Conservation (phyloP, 805 yeast species). For the Starmerella roubikii region DNA sequence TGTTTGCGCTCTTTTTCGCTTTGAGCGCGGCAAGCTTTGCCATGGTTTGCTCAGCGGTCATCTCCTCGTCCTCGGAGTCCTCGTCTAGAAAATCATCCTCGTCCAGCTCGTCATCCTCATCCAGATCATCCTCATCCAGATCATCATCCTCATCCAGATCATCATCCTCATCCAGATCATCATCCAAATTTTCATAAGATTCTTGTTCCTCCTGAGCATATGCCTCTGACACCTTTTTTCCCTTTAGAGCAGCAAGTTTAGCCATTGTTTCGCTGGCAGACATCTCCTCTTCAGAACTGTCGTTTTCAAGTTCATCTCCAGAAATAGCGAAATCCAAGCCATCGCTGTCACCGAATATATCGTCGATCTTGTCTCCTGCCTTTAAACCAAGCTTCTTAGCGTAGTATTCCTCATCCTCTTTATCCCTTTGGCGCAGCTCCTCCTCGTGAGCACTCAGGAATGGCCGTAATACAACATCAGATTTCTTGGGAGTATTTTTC, state of each 20-base stretch:
- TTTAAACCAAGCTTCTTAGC: slow-evolving; percentile 69
- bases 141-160: background rate
- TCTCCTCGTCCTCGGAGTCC: slow-evolving; percentile 1
- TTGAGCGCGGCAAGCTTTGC: slow-evolving; percentile 15
- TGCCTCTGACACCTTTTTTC: slow-evolving; percentile 3
- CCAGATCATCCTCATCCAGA: background rate
- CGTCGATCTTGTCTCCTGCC: slow-evolving; percentile 64
- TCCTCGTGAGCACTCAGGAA: slow-evolving; percentile 33
- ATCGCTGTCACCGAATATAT: slow-evolving; percentile 63
- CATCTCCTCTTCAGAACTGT: background rate
- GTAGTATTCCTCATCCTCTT: slow-evolving; percentile 67
- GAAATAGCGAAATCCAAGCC: slow-evolving; percentile 27
- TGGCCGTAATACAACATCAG: slow-evolving; percentile 13
- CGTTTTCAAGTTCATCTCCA: slow-evolving; percentile 15
- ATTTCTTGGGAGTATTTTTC: slow-evolving; percentile 12
- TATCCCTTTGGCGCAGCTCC: slow-evolving; percentile 44
- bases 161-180: background rate
- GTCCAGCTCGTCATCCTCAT: background rate
- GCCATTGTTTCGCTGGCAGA: slow-evolving; percentile 20
- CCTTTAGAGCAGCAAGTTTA: slow-evolving; percentile 20
- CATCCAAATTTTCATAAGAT: background rate
- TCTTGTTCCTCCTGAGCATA: background rate
- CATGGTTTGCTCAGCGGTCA: slow-evolving; percentile 19
- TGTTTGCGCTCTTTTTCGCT: slow-evolving; percentile 1
- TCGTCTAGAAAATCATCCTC: background rate